These are phyloP conservation scores for Lepraria neglecta DNA, from an alignment of 495 filamentous ascomycete species.

Conservation along the genomic window DNA sequence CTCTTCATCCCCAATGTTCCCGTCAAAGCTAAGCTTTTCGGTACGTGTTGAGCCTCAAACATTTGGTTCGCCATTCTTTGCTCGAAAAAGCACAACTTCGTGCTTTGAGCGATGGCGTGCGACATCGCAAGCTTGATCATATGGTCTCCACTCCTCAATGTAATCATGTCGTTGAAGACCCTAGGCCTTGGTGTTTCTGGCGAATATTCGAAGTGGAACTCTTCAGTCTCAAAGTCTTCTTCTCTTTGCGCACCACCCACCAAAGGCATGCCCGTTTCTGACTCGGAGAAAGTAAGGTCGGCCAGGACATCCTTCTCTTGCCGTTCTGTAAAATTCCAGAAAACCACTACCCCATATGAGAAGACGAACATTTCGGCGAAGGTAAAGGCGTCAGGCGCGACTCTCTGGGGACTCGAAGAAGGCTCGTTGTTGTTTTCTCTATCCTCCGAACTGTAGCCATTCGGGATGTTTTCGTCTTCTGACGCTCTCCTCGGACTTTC, in stretches of 20 bases:
- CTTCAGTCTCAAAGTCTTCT: slow-evolving; percentile 93
- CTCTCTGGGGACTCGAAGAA: slow-evolving; percentile 40
- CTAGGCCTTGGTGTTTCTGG: slow-evolving; percentile 73
- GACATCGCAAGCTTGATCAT: slow-evolving; percentile 98
- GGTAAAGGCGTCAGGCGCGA: slow-evolving; percentile 57
- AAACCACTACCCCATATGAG: slow-evolving; percentile 94
- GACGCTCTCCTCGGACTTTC: slow-evolving; percentile 31
- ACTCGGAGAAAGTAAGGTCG: slow-evolving; percentile 84
- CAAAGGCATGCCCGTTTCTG: slow-evolving; percentile 50
- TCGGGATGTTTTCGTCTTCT: slow-evolving; percentile 26
- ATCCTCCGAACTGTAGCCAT: slow-evolving; percentile 20
- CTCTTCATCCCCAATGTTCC: slow-evolving; percentile 88
- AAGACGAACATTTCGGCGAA: slow-evolving; percentile 98
- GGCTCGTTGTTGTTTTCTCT: slow-evolving; percentile 23
- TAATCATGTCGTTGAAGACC: slow-evolving; percentile 99
- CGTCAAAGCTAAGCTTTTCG: slow-evolving; percentile 77
- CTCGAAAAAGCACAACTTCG: slow-evolving; percentile 94
- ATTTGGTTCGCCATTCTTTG: slow-evolving; percentile 94
- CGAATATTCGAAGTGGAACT: slow-evolving; percentile 96
- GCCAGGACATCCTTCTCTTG: slow-evolving; percentile 97
- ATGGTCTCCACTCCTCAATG: slow-evolving; percentile 85
- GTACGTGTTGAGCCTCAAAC: slow-evolving; percentile 85
- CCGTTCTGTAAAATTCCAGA: slow-evolving; percentile 94
- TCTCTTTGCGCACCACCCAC: slow-evolving; percentile 66
- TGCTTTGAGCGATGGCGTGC: slow-evolving; percentile 96